Percentiles rank a stretch among this genome's conserved stretches.
Evolutionary conservation across 73 alveolate species (phyloP).

Genomic region (Symbiodinium natans): DNA sequence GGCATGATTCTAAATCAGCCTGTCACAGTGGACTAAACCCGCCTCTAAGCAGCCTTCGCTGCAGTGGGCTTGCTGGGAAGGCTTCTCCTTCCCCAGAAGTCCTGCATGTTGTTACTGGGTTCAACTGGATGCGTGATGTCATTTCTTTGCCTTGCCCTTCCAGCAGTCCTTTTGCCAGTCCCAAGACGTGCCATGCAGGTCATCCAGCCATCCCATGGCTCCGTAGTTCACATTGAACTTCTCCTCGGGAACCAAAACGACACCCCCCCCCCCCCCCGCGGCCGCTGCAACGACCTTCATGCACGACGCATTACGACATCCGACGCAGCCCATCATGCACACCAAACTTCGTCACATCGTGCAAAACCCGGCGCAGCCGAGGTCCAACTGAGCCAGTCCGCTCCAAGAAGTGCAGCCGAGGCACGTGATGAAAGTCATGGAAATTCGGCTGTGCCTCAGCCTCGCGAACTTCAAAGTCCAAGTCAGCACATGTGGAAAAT

Average conservation of each 20-base stretch:
- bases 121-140: no score
- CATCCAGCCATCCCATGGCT: slow-evolving; percentile 89
- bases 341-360: not conserved
- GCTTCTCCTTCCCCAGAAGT: slow-evolving; percentile 12
- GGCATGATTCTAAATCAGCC: no score
- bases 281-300: no score
- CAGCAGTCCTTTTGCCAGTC: slow-evolving; percentile 79
- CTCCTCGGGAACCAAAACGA: slow-evolving; percentile 47
- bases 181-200: slow-evolving; percentile 88
- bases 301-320: no score
- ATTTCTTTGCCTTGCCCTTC: not conserved
- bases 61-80: slow-evolving; percentile 51
- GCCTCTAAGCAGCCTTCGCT: slow-evolving; percentile 86
- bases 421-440: slow-evolving; percentile 76
- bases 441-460: slow-evolving; percentile 92
- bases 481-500: not conserved
- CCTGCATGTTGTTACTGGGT: not conserved
- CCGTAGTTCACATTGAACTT: slow-evolving; percentile 84
- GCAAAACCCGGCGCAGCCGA: no score
- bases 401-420: not conserved
- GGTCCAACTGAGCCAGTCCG: not conserved
- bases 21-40: no score
- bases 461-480: not conserved
- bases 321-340: no score
- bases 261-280: no score